Conservation (phyloP, 1,139 yeast species). For the Sugiyamaella xylanicola region DNA sequence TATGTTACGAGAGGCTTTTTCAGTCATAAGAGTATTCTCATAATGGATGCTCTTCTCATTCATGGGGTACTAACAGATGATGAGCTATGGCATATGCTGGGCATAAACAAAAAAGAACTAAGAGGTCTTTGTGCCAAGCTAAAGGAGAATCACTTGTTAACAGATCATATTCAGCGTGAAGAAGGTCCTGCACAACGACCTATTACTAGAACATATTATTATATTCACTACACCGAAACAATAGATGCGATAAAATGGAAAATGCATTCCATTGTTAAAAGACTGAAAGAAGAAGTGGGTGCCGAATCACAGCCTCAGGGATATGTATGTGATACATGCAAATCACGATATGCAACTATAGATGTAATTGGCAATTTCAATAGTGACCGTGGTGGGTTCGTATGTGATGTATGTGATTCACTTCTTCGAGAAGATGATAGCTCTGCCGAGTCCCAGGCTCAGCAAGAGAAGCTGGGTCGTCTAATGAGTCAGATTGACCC, state of each 20-base stretch:
- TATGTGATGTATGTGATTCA: slow-evolving; percentile 83
- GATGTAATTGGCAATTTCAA: slow-evolving; percentile 84
- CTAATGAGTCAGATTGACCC: slow-evolving; percentile 92
- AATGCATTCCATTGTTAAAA: slow-evolving; percentile 80
- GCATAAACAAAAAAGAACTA: slow-evolving; percentile 84
- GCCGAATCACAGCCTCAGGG: slow-evolving; percentile 89
- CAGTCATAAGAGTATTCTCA: slow-evolving; percentile 76
- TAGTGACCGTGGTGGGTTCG: slow-evolving; percentile 75
- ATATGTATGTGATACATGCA: slow-evolving; percentile 85
- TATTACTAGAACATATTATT: slow-evolving; percentile 76
- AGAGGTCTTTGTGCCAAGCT: slow-evolving; percentile 79
- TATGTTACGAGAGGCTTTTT: slow-evolving; percentile 88
- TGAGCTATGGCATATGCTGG: slow-evolving; percentile 76
- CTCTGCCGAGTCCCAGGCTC: slow-evolving; percentile 75
- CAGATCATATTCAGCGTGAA: slow-evolving; percentile 72
- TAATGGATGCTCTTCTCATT: slow-evolving; percentile 84
- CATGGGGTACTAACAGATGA: slow-evolving; percentile 96
- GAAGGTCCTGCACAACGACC: slow-evolving; percentile 74
- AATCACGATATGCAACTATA: slow-evolving; percentile 74
- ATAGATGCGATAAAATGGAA: slow-evolving; percentile 97
- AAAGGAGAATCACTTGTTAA: slow-evolving; percentile 72
- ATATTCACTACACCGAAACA: slow-evolving; percentile 87
- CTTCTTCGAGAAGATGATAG: slow-evolving; percentile 83
- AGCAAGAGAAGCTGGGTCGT: slow-evolving; percentile 79
- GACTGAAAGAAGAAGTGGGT: slow-evolving; percentile 77